Evolutionary conservation across 306 rosid species (phyloP).

Genomic region (Cicer bijugum): DNA sequence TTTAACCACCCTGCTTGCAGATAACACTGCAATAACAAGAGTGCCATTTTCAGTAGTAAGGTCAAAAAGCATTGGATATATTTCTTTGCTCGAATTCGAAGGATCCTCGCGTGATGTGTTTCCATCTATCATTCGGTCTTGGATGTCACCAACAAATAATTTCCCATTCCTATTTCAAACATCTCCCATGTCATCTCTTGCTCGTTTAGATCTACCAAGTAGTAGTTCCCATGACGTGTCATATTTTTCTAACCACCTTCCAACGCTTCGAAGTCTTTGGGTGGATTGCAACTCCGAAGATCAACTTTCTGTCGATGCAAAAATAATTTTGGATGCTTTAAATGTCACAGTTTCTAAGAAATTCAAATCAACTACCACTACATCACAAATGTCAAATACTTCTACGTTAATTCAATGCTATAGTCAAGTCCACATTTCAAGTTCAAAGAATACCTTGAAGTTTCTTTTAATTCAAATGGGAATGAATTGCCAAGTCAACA

Average conservation of each 20-base stretch:
- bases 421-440: background rate
- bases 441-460: background rate
- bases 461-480: constrained; percentile 13
- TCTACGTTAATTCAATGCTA: background rate
- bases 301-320: background rate
- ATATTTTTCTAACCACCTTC: background rate
- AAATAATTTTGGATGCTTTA: background rate
- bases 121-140: constrained; percentile 14
- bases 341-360: background rate
- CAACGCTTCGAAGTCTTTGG: constrained; percentile 2
- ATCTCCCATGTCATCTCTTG: background rate
- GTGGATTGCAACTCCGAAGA: background rate
- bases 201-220: background rate
- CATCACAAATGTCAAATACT: constrained; percentile 7
- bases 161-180: background rate
- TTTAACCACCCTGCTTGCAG: constrained; percentile 8
- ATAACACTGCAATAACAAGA: constrained; percentile 28
- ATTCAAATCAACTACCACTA: background rate
- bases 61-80: constrained; percentile 7
- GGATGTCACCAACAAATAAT: constrained; percentile 29
- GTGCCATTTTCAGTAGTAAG: constrained; percentile 31
- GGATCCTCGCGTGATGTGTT: constrained; percentile 20
- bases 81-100: constrained; percentile 15
- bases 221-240: no score
- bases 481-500: background rate